phyloP scores from a whole-genome alignment of 2,329 filamentous ascomycete species.

The Ophiostoma novo-ulmi region DNA sequence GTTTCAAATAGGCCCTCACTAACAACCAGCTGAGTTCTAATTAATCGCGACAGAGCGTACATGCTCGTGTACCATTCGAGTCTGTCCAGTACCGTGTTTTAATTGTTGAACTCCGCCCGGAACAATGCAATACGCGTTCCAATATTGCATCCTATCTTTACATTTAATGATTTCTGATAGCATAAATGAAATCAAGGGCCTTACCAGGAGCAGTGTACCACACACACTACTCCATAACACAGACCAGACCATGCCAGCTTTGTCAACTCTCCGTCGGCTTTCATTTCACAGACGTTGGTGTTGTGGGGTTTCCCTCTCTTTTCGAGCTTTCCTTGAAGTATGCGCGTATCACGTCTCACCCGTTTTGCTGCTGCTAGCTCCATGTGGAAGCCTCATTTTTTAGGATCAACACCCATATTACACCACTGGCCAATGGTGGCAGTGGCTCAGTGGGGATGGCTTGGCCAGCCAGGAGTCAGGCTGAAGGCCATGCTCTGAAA shows the following conservation, averaged over 20 bases:
- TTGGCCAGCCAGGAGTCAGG: neutral
- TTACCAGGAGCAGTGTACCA: neutral
- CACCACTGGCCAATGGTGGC: conserved; percentile 12
- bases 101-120: neutral
- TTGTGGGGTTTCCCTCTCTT: conserved; percentile 19
- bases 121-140: neutral
- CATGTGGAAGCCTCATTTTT: conserved; percentile 15
- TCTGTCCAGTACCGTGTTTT: neutral
- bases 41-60: neutral
- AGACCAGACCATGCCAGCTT: neutral
- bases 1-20: neutral
- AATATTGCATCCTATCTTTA: neutral
- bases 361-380: conserved; percentile 18
- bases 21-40: neutral
- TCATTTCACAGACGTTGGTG: neutral
- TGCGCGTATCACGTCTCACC: conserved; percentile 19
- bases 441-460: neutral
- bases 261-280: neutral
- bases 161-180: neutral
- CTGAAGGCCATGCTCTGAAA: neutral
- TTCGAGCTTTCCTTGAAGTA: neutral
- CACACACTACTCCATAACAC: neutral
- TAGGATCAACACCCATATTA: conserved; percentile 11
- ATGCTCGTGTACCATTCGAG: neutral
- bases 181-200: neutral